These are phyloP conservation scores for Brassica juncea DNA, from an alignment of 345 rosid genomes.

Conservation along the genomic window DNA sequence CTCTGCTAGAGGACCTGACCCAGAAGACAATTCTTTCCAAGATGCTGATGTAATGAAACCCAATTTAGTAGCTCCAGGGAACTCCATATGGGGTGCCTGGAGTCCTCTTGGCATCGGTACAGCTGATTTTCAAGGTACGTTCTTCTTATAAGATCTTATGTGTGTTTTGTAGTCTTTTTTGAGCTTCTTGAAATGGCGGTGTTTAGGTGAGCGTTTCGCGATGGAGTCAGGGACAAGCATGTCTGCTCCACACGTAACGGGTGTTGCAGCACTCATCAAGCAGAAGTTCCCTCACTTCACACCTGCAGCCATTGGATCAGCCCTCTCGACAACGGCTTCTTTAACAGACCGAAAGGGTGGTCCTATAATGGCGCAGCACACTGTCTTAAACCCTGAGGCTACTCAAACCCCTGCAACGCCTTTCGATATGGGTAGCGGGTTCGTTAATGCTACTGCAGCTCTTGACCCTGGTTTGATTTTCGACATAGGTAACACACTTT, in stretches of 20 bases:
- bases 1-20: constrained; percentile 99
- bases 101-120: constrained; percentile 87
- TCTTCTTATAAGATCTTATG: neutral
- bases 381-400: constrained; percentile 69
- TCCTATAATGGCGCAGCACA: constrained; percentile 89
- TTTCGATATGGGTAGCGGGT: constrained; percentile 96
- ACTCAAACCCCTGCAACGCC: constrained; percentile 94
- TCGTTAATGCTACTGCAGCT: constrained; percentile 87
- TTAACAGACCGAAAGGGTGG: constrained; percentile 62
- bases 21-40: constrained; percentile 65
- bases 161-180: neutral
- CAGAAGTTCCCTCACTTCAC: constrained; percentile 80
- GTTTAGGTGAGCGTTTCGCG: constrained; percentile 83
- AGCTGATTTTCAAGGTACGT: constrained; percentile 74
- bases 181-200: neutral
- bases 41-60: constrained; percentile 92
- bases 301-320: constrained; percentile 86
- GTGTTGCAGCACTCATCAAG: constrained; percentile 83
- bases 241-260: constrained; percentile 98
- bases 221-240: constrained; percentile 98
- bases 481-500: constrained; percentile 61
- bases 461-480: constrained; percentile 90
- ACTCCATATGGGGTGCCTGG: constrained; percentile 97
- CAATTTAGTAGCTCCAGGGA: constrained; percentile 88
- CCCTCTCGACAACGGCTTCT: constrained; percentile 84